Evolutionary conservation across 1,284 basidiomycete species (phyloP).

Genomic region (Termitomyces sp.): DNA sequence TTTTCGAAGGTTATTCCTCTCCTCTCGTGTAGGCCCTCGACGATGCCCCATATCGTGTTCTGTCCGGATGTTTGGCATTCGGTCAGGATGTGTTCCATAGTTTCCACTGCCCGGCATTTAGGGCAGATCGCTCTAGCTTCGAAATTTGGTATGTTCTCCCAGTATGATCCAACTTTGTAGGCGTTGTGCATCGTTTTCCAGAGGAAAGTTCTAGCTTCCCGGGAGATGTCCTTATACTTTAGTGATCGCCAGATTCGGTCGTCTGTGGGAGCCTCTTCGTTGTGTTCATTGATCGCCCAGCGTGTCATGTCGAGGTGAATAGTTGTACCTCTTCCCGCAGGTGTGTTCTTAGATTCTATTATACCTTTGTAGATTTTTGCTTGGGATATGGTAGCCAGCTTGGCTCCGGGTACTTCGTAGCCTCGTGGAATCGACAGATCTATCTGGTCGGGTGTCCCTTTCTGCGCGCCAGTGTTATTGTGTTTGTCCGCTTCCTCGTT

Average conservation of each 20-base stretch:
- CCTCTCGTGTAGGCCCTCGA: background rate
- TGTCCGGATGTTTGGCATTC: background rate
- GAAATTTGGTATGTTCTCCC: background rate
- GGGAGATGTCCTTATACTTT: background rate
- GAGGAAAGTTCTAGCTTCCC: background rate
- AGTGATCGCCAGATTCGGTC: background rate
- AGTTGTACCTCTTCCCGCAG: background rate
- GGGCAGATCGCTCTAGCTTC: background rate
- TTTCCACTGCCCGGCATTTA: background rate
- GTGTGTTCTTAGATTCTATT: background rate
- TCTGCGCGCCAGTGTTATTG: slow-evolving; percentile 10
- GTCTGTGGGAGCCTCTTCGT: background rate
- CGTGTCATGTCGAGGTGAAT: background rate
- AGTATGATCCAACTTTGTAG: background rate
- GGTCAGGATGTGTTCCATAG: no score
- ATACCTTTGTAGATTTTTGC: background rate
- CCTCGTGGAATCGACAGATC: background rate
- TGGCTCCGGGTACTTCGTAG: background rate
- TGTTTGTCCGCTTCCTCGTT: slow-evolving; percentile 17
- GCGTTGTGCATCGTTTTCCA: background rate
- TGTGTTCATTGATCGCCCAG: background rate
- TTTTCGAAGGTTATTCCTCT: background rate
- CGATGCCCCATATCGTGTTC: background rate
- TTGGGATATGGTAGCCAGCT: no score
- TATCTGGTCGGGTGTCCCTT: background rate